phyloP scores from a whole-genome alignment of 2,329 filamentous ascomycete species.

The Ophiostoma perfectum region DNA sequence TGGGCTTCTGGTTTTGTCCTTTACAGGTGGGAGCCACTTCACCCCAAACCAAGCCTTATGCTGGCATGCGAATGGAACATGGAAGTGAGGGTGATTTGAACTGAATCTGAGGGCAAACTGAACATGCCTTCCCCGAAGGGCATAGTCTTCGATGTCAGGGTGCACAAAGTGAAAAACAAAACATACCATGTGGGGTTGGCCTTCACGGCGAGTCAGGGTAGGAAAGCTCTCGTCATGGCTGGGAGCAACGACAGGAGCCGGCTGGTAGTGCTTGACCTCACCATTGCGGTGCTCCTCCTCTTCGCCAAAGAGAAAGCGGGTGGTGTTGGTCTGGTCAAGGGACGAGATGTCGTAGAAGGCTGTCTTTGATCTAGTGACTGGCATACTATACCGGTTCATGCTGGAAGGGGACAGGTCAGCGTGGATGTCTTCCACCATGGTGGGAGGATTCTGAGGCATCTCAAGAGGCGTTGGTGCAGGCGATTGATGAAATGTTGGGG shows the following conservation, averaged over 20 bases:
- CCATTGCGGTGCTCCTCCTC: constrained; percentile 61
- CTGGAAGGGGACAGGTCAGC: constrained; percentile 40
- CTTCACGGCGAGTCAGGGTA: constrained; percentile 65
- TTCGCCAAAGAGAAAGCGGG: constrained; percentile 75
- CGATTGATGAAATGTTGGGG: too few relatives aligned
- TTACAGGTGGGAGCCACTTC: too few relatives aligned
- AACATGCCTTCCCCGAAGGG: background rate
- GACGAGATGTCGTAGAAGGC: constrained; percentile 59
- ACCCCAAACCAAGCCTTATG: too few relatives aligned
- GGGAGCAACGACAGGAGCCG: constrained; percentile 50
- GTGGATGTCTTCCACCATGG: constrained; percentile 10
- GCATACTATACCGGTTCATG: constrained; percentile 89
- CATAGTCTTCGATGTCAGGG: background rate
- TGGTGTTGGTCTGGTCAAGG: constrained; percentile 77
- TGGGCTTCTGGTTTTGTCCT: too few relatives aligned
- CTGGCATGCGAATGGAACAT: too few relatives aligned
- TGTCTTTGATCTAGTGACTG: constrained; percentile 66
- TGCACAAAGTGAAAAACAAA: background rate
- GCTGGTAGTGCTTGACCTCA: constrained; percentile 63
- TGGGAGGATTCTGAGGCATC: background rate
- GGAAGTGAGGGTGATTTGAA: background rate
- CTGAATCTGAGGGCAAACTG: background rate
- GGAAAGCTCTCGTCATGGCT: constrained; percentile 72
- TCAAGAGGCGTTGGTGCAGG: background rate
- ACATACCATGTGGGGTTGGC: constrained; percentile 42